phyloP scores from a whole-genome alignment of 495 filamentous ascomycete species.

The Penicillium atrosanguineum region DNA sequence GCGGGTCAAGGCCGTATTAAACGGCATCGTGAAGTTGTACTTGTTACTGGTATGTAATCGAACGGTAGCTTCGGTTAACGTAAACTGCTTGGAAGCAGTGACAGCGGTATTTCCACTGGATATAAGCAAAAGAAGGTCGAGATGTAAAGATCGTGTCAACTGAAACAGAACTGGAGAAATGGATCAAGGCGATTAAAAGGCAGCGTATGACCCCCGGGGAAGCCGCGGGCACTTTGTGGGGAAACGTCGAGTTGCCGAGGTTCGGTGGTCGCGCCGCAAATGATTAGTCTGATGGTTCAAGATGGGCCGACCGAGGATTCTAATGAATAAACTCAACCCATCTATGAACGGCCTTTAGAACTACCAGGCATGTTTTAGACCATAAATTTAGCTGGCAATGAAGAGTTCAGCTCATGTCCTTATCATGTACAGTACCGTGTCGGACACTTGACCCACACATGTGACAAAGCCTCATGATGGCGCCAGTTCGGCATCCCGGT shows the following conservation, averaged over 20 bases:
- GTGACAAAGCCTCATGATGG: background rate
- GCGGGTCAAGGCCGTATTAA: constrained; percentile 86
- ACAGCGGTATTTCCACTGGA: background rate
- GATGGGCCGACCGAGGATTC: background rate
- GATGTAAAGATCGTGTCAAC: background rate
- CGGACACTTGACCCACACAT: background rate
- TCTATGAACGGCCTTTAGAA: background rate
- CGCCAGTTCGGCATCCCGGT: background rate
- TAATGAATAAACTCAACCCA: background rate
- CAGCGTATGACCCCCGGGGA: constrained; percentile 10
- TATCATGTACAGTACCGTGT: no score
- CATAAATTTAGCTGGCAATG: background rate
- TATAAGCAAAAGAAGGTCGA: background rate
- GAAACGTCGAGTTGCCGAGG: constrained; percentile 36
- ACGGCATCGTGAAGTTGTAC: constrained; percentile 64
- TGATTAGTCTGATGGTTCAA: constrained; percentile 11
- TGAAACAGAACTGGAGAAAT: background rate
- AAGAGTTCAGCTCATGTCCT: background rate
- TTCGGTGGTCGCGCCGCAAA: constrained; percentile 11
- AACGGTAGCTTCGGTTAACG: background rate
- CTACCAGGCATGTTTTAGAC: background rate
- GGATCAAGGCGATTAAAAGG: constrained; percentile 8
- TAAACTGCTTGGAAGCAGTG: background rate
- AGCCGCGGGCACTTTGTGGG: constrained; percentile 35
- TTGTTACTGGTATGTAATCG: background rate